phyloP scores from a whole-genome alignment of 257 asterid species.

The Solanum infundibuliforme region DNA sequence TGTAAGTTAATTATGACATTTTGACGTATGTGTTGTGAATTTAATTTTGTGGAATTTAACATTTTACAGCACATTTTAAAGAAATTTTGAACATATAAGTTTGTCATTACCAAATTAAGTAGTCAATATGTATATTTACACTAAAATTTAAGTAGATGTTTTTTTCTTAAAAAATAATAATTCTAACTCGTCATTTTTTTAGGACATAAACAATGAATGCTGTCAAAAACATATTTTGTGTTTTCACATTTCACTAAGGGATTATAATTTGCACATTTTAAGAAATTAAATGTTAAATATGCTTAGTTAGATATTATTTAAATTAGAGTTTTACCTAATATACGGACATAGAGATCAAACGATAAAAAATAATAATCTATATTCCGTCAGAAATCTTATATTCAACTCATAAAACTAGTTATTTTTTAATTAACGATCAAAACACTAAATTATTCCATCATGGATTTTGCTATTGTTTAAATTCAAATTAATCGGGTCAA shows the following conservation, averaged over 20 bases:
- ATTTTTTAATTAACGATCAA: neutral
- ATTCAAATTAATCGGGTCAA: neutral
- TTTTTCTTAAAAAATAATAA: neutral
- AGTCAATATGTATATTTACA: too few relatives aligned
- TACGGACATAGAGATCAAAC: neutral
- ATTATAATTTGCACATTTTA: neutral
- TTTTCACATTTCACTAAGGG: neutral
- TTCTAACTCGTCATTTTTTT: neutral
- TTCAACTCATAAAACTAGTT: neutral
- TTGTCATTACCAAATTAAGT: neutral
- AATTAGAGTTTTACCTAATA: neutral
- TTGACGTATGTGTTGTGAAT: neutral
- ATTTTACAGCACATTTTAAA: neutral
- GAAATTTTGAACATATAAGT: neutral
- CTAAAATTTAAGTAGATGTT: neutral
- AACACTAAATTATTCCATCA: neutral
- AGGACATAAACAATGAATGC: neutral
- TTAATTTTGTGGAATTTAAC: neutral
- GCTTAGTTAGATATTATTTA: neutral
- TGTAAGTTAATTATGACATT: neutral
- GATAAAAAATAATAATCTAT: accelerated
- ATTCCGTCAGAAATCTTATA: accelerated
- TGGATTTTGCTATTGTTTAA: accelerated
- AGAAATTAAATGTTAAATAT: neutral
- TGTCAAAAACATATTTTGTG: neutral